Evolutionary conservation across 2,329 filamentous ascomycete species (phyloP).

Genomic region (Amylocarpus encephaloides): DNA sequence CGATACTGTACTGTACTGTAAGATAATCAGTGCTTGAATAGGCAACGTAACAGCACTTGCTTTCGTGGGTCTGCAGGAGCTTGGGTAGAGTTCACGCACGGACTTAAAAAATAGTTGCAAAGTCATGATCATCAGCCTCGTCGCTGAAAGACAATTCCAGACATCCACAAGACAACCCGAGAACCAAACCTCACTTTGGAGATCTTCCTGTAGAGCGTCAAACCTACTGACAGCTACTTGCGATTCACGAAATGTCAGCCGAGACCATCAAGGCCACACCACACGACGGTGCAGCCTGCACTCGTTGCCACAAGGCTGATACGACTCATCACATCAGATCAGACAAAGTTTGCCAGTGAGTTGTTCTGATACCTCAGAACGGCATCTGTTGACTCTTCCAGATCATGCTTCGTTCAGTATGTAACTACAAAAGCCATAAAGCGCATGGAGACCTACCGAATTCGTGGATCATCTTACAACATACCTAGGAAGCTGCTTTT

Average conservation of each 20-base stretch:
- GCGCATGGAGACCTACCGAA: conserved; percentile 62
- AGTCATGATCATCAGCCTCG: conserved; percentile 16
- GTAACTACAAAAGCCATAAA: conserved; percentile 74
- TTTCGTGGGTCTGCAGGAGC: background rate
- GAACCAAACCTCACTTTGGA: background rate
- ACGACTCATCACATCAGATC: conserved; percentile 30
- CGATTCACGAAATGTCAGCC: background rate
- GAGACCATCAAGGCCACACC: background rate
- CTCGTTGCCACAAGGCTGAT: conserved; percentile 25
- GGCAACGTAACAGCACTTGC: conserved; percentile 16
- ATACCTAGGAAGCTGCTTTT: conserved; percentile 53
- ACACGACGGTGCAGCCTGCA: conserved; percentile 18
- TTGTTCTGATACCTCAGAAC: conserved; percentile 5
- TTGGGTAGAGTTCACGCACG: background rate
- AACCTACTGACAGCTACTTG: too few relatives aligned
- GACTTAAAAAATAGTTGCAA: conserved; percentile 3
- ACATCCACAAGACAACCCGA: background rate
- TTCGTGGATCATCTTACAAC: conserved; percentile 34
- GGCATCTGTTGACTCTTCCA: conserved; percentile 31
- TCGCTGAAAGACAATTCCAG: conserved; percentile 1
- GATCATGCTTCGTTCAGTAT: conserved; percentile 72
- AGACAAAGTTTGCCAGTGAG: conserved; percentile 30
- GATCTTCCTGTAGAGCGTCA: too few relatives aligned
- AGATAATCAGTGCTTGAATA: conserved; percentile 6
- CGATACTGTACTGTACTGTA: too few relatives aligned